These are phyloP conservation scores for Yarrowia deformans DNA, from an alignment of 805 yeast species.

Conservation along the genomic window DNA sequence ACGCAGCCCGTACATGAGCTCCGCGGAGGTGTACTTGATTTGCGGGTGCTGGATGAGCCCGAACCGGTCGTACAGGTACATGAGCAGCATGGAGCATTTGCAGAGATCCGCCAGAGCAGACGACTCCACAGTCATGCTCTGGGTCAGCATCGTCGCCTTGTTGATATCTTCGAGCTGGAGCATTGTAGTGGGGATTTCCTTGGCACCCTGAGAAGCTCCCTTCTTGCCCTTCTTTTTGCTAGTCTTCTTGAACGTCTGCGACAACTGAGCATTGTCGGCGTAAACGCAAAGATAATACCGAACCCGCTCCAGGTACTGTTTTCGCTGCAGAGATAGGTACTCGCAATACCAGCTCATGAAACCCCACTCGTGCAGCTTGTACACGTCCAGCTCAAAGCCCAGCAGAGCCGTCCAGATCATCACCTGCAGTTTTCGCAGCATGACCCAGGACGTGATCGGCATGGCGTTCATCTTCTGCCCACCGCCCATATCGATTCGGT, in stretches of 20 bases:
- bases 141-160: constrained; percentile 47
- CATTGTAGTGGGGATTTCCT: constrained; percentile 42
- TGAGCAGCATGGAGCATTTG: constrained; percentile 32
- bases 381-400: constrained; percentile 79
- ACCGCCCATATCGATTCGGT: constrained; percentile 18
- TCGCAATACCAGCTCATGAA: constrained; percentile 73
- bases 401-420: constrained; percentile 77
- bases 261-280: constrained; percentile 32
- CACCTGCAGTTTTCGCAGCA: constrained; percentile 65
- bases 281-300: constrained; percentile 46
- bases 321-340: constrained; percentile 54
- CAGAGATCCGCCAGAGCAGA: constrained; percentile 49
- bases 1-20: constrained; percentile 61
- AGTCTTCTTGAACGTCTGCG: constrained; percentile 6
- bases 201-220: constrained; percentile 2
- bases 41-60: constrained; percentile 23
- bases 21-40: constrained; percentile 43
- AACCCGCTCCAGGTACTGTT: constrained; percentile 57
- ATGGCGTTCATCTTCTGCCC: constrained; percentile 54
- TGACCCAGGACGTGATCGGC: constrained; percentile 76
- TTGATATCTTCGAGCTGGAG: constrained; percentile 18
- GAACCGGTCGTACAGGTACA: constrained; percentile 27
- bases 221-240: constrained; percentile 21
- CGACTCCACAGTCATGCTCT: constrained; percentile 47
- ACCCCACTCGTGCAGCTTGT: constrained; percentile 71